phyloP scores from a whole-genome alignment of 148 eudicot genomes.

The Nepenthes mirabilis region DNA sequence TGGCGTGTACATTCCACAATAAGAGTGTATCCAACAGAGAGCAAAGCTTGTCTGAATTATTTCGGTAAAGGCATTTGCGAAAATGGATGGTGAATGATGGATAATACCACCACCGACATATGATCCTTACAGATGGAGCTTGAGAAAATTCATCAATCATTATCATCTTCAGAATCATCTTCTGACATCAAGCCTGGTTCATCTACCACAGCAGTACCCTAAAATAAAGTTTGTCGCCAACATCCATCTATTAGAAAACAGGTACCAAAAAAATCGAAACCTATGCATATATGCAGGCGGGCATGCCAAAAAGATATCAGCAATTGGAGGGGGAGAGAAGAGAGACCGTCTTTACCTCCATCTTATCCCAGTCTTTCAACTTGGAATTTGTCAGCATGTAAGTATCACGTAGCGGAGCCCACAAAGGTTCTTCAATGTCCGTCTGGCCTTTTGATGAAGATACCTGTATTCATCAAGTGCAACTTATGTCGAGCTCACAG shows the following conservation, averaged over 20 bases:
- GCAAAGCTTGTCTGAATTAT: too few relatives aligned
- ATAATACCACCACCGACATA: too few relatives aligned
- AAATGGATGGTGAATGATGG: too few relatives aligned
- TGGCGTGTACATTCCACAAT: too few relatives aligned
- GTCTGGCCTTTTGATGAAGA: conserved; percentile 20
- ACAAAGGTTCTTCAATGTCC: conserved; percentile 51
- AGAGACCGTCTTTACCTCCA: conserved; percentile 32
- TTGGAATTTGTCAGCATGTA: conserved; percentile 84
- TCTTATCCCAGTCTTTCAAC: conserved; percentile 94
- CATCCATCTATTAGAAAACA: neutral
- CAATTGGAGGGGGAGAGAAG: neutral
- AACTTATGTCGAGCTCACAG: neutral
- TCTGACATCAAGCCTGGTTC: conserved; percentile 1
- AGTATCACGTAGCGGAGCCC: conserved; percentile 91
- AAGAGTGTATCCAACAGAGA: too few relatives aligned
- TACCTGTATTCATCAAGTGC: conserved; percentile 22
- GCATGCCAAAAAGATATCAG: neutral
- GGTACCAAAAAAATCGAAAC: neutral
- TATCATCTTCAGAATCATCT: conserved; percentile 7
- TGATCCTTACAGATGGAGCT: too few relatives aligned
- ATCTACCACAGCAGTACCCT: conserved; percentile 3
- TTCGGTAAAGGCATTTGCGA: too few relatives aligned
- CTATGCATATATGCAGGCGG: too few relatives aligned
- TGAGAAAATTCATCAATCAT: neutral
- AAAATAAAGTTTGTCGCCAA: neutral